A percentile compares a stretch with the other conserved stretches of the same genome.
These are phyloP conservation scores for Coelastrella sp. DNA, from an alignment of 139 green algal genomes.

Conservation along the genomic window DNA sequence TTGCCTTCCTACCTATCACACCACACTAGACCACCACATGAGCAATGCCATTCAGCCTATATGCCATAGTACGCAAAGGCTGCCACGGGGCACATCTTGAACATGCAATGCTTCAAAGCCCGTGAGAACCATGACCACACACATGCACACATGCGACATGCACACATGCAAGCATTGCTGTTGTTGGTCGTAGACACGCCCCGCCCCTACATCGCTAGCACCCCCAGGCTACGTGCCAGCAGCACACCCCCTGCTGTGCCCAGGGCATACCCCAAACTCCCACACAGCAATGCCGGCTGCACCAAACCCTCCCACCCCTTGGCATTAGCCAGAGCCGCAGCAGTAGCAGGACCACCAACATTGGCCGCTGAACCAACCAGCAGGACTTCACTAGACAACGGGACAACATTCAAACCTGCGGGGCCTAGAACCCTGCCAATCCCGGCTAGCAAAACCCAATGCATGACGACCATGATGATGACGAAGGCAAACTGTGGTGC, in stretches of 20 bases:
- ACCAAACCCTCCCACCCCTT: slow-evolving; percentile 80
- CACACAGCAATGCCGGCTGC: slow-evolving; percentile 77
- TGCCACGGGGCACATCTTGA: too few relatives aligned
- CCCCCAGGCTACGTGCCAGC: slow-evolving; percentile 31
- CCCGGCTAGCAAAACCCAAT: slow-evolving; percentile 59
- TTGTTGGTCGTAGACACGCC: neutral
- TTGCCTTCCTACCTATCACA: too few relatives aligned
- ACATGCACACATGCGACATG: too few relatives aligned
- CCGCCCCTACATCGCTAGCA: neutral
- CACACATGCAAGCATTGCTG: neutral
- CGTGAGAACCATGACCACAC: too few relatives aligned
- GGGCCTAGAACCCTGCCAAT: slow-evolving; percentile 40
- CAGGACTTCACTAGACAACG: slow-evolving; percentile 51
- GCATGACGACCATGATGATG: slow-evolving; percentile 59
- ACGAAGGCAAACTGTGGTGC: slow-evolving; percentile 59
- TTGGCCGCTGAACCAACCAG: slow-evolving; percentile 78
- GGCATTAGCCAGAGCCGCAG: slow-evolving; percentile 77
- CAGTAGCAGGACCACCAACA: slow-evolving; percentile 86
- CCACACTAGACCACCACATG: too few relatives aligned
- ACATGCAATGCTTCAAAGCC: too few relatives aligned
- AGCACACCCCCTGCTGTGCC: slow-evolving; percentile 62
- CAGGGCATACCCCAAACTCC: slow-evolving; percentile 73
- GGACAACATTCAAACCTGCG: neutral
- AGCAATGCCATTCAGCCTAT: too few relatives aligned
- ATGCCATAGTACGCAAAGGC: too few relatives aligned